Percentiles rank a stretch among this genome's conserved stretches.
phyloP scores from a whole-genome alignment of 495 filamentous ascomycete genomes.

The Podospora pseudopauciseta region DNA sequence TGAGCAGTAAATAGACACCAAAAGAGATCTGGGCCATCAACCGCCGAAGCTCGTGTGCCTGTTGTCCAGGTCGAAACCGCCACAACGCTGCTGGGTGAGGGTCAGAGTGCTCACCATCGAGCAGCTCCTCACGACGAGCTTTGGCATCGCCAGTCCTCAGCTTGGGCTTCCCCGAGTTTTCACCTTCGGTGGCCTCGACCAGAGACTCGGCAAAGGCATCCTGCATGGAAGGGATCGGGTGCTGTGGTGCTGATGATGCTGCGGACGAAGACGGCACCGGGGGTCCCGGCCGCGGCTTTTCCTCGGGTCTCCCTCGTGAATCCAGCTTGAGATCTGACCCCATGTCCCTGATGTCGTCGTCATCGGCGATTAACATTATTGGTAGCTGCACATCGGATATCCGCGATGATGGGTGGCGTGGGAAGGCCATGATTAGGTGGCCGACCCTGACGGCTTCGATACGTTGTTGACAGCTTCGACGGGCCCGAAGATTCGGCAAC shows the following conservation, averaged over 20 bases:
- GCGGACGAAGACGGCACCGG: neutral
- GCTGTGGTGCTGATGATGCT: slow-evolving; percentile 26
- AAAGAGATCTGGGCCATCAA: slow-evolving; percentile 90
- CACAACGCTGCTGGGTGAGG: slow-evolving; percentile 65
- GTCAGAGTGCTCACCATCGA: slow-evolving; percentile 61
- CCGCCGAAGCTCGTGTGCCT: slow-evolving; percentile 84
- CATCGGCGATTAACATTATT: slow-evolving; percentile 24
- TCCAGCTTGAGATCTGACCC: slow-evolving; percentile 8
- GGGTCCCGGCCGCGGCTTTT: slow-evolving; percentile 15
- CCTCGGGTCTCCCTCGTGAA: slow-evolving; percentile 15
- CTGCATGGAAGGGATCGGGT: slow-evolving; percentile 80
- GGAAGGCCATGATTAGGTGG: slow-evolving; percentile 22
- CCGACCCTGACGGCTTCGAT: neutral
- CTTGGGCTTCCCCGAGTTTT: slow-evolving; percentile 44
- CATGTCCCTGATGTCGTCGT: slow-evolving; percentile 4
- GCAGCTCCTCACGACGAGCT: slow-evolving; percentile 61
- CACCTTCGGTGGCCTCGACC: slow-evolving; percentile 58
- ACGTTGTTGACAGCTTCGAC: slow-evolving; percentile 10
- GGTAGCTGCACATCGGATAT: slow-evolving; percentile 25
- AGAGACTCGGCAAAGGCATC: slow-evolving; percentile 93
- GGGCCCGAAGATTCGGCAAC: slow-evolving; percentile 8
- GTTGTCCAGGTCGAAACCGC: slow-evolving; percentile 61
- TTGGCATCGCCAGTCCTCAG: slow-evolving; percentile 59
- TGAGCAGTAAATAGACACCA: slow-evolving; percentile 83
- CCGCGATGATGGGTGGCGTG: slow-evolving; percentile 14